Conservation (phyloP, 192 early-diverging fungal genomes). For the Umbelopsis isabellina region DNA sequence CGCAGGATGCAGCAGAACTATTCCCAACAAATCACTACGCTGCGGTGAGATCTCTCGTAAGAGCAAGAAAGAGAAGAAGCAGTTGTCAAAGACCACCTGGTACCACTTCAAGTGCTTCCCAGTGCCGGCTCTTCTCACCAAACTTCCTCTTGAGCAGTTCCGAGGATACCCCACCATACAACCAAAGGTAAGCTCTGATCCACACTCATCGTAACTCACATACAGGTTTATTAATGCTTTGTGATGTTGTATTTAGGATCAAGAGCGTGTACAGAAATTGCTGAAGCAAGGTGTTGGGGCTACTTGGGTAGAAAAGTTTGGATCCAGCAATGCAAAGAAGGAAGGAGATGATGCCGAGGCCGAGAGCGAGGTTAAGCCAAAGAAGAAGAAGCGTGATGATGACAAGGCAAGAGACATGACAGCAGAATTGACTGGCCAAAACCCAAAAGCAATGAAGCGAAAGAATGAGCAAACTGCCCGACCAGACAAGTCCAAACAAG, state of each 20-base stretch:
- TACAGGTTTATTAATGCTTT: not conserved
- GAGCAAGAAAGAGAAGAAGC: constrained; percentile 54
- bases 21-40: constrained; percentile 52
- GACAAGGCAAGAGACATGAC: constrained; percentile 30
- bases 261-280: constrained; percentile 43
- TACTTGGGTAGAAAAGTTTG: constrained; percentile 35
- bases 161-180: constrained; percentile 46
- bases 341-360: constrained; percentile 9
- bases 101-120: constrained; percentile 56
- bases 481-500: not conserved
- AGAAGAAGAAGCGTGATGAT: constrained; percentile 31
- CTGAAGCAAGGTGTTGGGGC: constrained; percentile 44
- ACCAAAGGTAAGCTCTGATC: constrained; percentile 40
- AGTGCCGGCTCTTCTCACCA: constrained; percentile 52
- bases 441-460: constrained; percentile 1
- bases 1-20: constrained; percentile 45
- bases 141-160: constrained; percentile 50
- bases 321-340: constrained; percentile 1
- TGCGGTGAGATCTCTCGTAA: constrained; percentile 46
- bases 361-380: constrained; percentile 7
- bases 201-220: too few relatives aligned
- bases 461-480: not conserved
- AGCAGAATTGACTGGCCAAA: constrained; percentile 7
- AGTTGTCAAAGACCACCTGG: constrained; percentile 53
- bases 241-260: constrained; percentile 29